Conservation (phyloP, 257 asterid species). For the Cynanchum wilfordii region DNA sequence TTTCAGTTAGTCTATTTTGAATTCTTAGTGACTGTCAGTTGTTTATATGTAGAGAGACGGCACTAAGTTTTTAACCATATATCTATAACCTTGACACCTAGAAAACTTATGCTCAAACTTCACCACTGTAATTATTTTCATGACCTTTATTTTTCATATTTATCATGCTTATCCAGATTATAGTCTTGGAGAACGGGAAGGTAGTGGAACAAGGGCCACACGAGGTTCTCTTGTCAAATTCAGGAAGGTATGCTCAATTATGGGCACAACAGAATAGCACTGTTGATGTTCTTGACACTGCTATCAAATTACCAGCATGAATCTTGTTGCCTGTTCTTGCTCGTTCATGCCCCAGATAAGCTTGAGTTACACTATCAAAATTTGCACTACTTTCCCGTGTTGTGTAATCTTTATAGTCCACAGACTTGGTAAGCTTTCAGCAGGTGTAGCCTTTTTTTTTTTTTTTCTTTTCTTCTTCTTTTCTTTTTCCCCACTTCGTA, state of each 20-base stretch:
- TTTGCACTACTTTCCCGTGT: neutral
- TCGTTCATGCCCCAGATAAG: neutral
- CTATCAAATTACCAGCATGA: constrained; percentile 59
- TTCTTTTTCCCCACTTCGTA: neutral
- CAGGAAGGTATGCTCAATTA: constrained; percentile 89
- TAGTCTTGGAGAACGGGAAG: constrained; percentile 86
- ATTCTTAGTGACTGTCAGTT: neutral
- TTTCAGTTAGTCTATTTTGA: too few relatives aligned
- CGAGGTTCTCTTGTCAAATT: constrained; percentile 64
- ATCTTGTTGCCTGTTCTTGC: neutral
- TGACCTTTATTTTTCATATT: neutral
- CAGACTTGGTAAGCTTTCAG: neutral
- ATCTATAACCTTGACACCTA: too few relatives aligned
- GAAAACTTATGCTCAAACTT: too few relatives aligned
- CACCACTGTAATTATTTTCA: neutral
- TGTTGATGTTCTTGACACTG: constrained; percentile 66
- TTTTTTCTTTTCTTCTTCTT: too few relatives aligned
- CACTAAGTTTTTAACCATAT: too few relatives aligned
- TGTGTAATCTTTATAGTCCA: neutral
- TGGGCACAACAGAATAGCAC: constrained; percentile 90
- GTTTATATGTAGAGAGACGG: neutral
- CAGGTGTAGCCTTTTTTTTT: neutral
- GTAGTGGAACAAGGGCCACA: constrained; percentile 97
- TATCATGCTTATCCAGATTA: constrained; percentile 43
- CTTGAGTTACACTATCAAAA: constrained; percentile 2